phyloP scores from a whole-genome alignment of 2,329 filamentous ascomycete genomes.

The Magnaporthiopsis incrustans region DNA sequence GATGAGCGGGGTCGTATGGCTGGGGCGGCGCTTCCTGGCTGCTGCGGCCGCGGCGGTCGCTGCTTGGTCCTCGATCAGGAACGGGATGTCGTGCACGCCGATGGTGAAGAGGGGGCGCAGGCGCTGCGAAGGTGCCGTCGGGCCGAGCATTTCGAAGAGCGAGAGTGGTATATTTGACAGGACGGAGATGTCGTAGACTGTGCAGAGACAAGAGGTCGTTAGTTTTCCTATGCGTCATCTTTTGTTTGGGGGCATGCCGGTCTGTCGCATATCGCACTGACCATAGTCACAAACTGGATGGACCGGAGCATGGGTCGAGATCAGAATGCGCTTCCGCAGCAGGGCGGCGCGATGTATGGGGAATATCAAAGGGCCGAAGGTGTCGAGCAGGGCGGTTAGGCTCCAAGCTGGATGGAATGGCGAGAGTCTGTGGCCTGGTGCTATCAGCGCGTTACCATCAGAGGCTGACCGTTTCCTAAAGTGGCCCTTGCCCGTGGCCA shows the following conservation, averaged over 20 bases:
- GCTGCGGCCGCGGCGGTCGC: conserved; percentile 24
- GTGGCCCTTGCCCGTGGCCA: conserved; percentile 32
- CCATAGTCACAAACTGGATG: conserved; percentile 83
- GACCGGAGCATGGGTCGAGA: conserved; percentile 80
- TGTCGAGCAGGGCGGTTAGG: conserved; percentile 66
- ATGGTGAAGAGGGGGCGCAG: conserved; percentile 84
- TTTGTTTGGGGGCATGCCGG: not conserved
- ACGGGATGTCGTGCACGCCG: conserved; percentile 85
- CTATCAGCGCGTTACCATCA: conserved; percentile 50
- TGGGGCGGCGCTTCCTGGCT: conserved; percentile 11
- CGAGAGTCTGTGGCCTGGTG: conserved; percentile 59
- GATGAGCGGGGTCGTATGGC: conserved; percentile 14
- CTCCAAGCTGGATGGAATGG: conserved; percentile 82
- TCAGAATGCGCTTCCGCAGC: conserved; percentile 77
- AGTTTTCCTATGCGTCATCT: not conserved
- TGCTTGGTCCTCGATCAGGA: conserved; percentile 57
- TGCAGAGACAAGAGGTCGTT: not conserved
- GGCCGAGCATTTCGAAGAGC: conserved; percentile 60
- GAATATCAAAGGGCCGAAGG: conserved; percentile 86
- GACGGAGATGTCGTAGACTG: conserved; percentile 91
- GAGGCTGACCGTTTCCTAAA: conserved; percentile 51
- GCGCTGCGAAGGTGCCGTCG: conserved; percentile 52
- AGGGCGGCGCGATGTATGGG: conserved; percentile 83
- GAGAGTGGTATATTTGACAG: conserved; percentile 79
- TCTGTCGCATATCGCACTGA: conserved; percentile 29